Evolutionary conservation across 163 green algal genomes (phyloP).

Genomic region (Volvox carteri): DNA sequence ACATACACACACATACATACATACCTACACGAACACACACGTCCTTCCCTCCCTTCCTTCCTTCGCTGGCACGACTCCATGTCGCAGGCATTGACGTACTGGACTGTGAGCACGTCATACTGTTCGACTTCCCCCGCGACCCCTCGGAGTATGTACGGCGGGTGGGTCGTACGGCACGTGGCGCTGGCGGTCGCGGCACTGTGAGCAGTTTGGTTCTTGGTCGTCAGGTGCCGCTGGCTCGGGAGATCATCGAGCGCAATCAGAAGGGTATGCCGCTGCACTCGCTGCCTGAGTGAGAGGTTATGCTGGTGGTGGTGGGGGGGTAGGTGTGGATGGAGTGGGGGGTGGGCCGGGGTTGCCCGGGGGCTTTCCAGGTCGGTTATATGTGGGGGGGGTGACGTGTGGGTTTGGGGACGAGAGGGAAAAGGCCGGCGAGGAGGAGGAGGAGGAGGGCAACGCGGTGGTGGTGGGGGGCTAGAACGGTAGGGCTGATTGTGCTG

Average conservation of each 20-base stretch:
- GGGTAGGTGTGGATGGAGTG: too few relatives aligned
- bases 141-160: conserved; percentile 95
- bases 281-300: conserved; percentile 69
- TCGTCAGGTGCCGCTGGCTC: conserved; percentile 87
- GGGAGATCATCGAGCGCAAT: conserved; percentile 82
- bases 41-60: not conserved
- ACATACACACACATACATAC: too few relatives aligned
- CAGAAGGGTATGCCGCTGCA: conserved; percentile 84
- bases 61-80: not conserved
- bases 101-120: conserved; percentile 92
- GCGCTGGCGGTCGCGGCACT: conserved; percentile 79
- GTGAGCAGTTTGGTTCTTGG: conserved; percentile 91
- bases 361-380: too few relatives aligned
- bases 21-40: too few relatives aligned
- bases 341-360: too few relatives aligned
- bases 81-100: conserved; percentile 72
- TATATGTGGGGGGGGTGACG: too few relatives aligned
- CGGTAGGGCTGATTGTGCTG: too few relatives aligned
- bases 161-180: conserved; percentile 90
- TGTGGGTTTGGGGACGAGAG: too few relatives aligned
- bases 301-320: too few relatives aligned
- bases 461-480: too few relatives aligned
- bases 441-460: too few relatives aligned
- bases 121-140: conserved; percentile 97
- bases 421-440: too few relatives aligned